These are phyloP conservation scores for Vitellaria paradoxa DNA, from an alignment of 179 eudicot species.

Conservation along the genomic window DNA sequence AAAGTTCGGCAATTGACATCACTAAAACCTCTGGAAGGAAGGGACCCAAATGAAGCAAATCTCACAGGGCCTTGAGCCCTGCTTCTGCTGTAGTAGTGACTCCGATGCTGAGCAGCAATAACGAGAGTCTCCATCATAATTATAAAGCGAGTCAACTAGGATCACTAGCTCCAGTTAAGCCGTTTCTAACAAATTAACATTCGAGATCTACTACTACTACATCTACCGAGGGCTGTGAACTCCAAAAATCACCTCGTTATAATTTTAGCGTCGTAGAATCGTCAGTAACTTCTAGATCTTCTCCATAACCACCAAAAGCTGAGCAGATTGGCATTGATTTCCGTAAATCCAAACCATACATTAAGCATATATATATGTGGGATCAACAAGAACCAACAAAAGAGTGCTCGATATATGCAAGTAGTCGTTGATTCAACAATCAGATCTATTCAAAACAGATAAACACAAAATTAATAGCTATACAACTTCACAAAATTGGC, in stretches of 20 bases:
- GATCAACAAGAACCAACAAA: constrained; percentile 1
- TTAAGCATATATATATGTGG: background rate
- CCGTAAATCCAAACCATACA: constrained; percentile 15
- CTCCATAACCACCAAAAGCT: constrained; percentile 48
- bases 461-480: background rate
- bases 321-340: constrained; percentile 35
- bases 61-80: constrained; percentile 28
- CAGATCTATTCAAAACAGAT: constrained; percentile 10
- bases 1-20: constrained; percentile 64
- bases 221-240: constrained; percentile 13
- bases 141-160: constrained; percentile 14
- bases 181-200: background rate
- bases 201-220: constrained; percentile 7
- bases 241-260: background rate
- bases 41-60: constrained; percentile 33
- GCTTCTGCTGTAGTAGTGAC: constrained; percentile 39
- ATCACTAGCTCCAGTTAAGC: background rate
- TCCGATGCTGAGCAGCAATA: constrained; percentile 59
- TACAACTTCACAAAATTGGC: background rate
- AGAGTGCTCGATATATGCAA: background rate
- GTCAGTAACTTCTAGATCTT: constrained; percentile 34
- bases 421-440: constrained; percentile 1
- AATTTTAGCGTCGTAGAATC: constrained; percentile 2
- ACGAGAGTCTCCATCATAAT: constrained; percentile 63
- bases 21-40: constrained; percentile 42